Evolutionary conservation across 202 grass and related monocot species (phyloP).

Genomic region (Carex arenaria): DNA sequence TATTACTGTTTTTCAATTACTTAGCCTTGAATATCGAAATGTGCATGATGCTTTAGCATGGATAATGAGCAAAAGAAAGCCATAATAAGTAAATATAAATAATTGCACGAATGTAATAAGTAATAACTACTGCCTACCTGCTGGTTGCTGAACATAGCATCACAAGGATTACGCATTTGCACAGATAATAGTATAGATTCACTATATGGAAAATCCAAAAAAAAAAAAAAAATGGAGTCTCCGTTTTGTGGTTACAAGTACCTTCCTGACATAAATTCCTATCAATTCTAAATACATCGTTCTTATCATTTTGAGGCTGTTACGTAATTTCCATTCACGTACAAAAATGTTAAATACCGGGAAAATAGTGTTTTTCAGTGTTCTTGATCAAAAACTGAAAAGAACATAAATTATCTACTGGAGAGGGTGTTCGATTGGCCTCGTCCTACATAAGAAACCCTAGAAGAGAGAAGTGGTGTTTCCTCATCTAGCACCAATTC

Average conservation of each 20-base stretch:
- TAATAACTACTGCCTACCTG: not conserved
- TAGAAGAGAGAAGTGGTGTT: constrained; percentile 67
- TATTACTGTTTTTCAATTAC: not conserved
- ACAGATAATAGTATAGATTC: not conserved
- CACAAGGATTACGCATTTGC: not conserved
- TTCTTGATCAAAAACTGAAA: constrained; percentile 29
- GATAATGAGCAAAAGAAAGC: not conserved
- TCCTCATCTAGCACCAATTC: constrained; percentile 72
- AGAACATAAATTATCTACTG: constrained; percentile 47
- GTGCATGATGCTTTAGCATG: not conserved
- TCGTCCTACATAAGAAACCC: constrained; percentile 67
- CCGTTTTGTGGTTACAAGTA: not conserved
- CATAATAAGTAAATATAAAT: not conserved
- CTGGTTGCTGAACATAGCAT: not conserved
- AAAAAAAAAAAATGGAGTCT: not conserved
- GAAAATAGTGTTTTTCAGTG: constrained; percentile 17
- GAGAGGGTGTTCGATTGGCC: constrained; percentile 49
- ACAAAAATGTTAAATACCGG: constrained; percentile 25
- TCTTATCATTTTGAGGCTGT: constrained; percentile 10
- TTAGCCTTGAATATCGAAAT: not conserved
- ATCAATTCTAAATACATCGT: not conserved
- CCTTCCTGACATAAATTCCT: constrained; percentile 8
- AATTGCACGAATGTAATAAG: not conserved
- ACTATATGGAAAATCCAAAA: not conserved
- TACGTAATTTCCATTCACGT: not conserved